These are phyloP conservation scores for Myriangium duriaei DNA, from an alignment of 2,329 filamentous ascomycete genomes.

Conservation along the genomic window DNA sequence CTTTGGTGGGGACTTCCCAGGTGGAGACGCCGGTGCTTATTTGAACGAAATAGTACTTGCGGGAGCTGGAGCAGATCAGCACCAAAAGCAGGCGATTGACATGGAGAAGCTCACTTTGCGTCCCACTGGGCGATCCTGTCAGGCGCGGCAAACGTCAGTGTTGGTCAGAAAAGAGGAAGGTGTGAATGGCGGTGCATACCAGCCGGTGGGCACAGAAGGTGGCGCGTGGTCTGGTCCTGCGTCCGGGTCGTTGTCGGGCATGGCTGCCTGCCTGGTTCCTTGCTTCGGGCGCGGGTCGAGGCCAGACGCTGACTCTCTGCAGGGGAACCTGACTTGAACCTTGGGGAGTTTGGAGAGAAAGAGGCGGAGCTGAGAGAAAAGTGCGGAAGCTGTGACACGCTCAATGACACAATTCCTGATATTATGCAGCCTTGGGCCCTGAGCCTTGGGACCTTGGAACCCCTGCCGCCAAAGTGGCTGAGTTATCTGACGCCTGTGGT, in stretches of 20 bases:
- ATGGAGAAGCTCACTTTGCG: conserved; percentile 22
- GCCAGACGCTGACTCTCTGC: too few species aligned
- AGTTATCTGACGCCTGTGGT: too few species aligned
- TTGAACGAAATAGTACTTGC: conserved; percentile 32
- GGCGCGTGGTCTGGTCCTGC: conserved; percentile 26
- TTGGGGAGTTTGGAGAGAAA: too few species aligned
- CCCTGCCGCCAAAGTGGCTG: too few species aligned
- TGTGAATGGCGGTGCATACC: conserved; percentile 27
- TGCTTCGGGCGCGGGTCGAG: too few species aligned
- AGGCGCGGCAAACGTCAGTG: too few species aligned
- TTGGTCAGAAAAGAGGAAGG: conserved; percentile 28
- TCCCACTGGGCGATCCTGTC: conserved; percentile 31
- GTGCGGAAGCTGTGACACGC: too few species aligned
- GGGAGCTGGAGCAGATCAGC: conserved; percentile 18
- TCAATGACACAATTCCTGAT: too few species aligned
- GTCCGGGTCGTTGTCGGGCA: conserved; percentile 22
- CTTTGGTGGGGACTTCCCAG: conserved; percentile 27
- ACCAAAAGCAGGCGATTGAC: conserved; percentile 1
- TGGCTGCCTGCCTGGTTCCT: conserved; percentile 1
- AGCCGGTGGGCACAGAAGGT: conserved; percentile 27
- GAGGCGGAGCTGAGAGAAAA: too few species aligned
- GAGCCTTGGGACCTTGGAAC: too few species aligned
- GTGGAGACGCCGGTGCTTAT: conserved; percentile 30
- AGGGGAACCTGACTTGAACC: too few species aligned
- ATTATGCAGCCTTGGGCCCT: too few species aligned